Conservation (phyloP, 2,329 filamentous ascomycete species). For the Stagonosporopsis chrysanthemi region DNA sequence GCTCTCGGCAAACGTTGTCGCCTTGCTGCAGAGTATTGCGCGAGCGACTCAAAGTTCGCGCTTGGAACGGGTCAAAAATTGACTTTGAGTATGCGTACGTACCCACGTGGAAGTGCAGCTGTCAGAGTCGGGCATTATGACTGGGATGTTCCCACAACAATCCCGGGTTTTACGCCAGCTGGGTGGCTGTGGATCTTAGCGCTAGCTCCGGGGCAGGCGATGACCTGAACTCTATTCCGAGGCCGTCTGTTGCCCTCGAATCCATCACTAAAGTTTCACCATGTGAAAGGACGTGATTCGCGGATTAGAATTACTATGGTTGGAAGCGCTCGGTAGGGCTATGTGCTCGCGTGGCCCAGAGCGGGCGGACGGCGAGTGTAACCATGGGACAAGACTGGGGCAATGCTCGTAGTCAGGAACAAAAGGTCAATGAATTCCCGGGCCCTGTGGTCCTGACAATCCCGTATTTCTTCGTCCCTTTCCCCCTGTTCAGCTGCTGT, state of each 20-base stretch:
- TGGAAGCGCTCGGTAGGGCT: conserved; percentile 6
- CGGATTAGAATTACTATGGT: conserved; percentile 4
- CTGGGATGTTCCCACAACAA: conserved; percentile 25
- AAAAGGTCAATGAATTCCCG: conserved; percentile 26
- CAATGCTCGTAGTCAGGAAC: conserved; percentile 24
- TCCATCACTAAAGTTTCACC: conserved; percentile 18
- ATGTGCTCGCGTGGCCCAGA: conserved; percentile 28
- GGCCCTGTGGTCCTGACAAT: conserved; percentile 15
- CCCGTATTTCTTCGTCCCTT: neutral
- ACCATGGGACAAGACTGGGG: conserved; percentile 22
- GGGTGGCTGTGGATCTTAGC: conserved; percentile 21
- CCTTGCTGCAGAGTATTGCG: neutral
- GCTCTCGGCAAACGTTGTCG: neutral
- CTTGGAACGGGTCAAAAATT: neutral
- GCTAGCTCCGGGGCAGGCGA: conserved; percentile 31
- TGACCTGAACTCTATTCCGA: conserved; percentile 26
- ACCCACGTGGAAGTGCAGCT: conserved; percentile 16
- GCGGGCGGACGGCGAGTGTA: conserved; percentile 25
- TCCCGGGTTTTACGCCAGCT: conserved; percentile 17
- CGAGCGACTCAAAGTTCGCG: neutral
- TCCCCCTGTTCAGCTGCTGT: conserved; percentile 6
- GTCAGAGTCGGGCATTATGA: conserved; percentile 1
- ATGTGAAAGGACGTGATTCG: conserved; percentile 16
- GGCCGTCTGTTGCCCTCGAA: conserved; percentile 17
- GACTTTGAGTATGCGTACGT: conserved; percentile 8